Evolutionary conservation across 208 protist species (phyloP), one percentile per base, ranked within the genome.

Genomic region (Borovskyia barvae): DNA sequence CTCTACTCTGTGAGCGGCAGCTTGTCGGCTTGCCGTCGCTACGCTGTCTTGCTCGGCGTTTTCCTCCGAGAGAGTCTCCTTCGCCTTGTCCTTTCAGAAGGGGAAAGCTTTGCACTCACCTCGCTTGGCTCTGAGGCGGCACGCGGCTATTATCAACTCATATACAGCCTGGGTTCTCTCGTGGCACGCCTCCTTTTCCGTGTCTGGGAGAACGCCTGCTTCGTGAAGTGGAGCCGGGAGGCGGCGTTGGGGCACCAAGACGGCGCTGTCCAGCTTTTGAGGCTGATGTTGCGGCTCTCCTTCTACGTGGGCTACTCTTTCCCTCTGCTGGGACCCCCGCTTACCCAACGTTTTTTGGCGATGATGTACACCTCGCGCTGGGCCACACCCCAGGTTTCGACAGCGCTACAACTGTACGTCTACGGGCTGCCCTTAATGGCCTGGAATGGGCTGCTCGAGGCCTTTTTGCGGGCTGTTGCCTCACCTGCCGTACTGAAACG

Each of bases 171-270:
- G 8, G 95, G 95, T 37, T 87, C 91, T 35, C 53, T 97, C 9
- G 72, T 93, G 11, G 87, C 76, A 14, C 81, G 95, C 17, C 71
- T 97, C 33, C 54, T 98, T 19, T 97, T 97, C 41, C 80, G 87
- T 17, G 71, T 93, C n/a, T 94, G 95, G 76, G 92, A 98, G 64
- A 90, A 82, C 49, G 78, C 82, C 20, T 94, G 87, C 56, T 85
- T 87, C 46, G 72, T 76, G 33, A 74, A 72, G 36, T 97, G 92
- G 89, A 90, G 80, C 54, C 80, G 77, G 41, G 76, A 83, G 43
- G 63, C 71, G 2, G 72, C 77, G 6, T 43, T 45, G 24, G 83
- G 78, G 6, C 56, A 61, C 37, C 28, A 17, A 7, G n/a, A 48
- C 9, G 52, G 57, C 24, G 82, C 77, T 15, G 61, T 71, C 15